Conservation (phyloP, 2,329 filamentous ascomycete genomes). For the Ophiosphaerella korrae region DNA sequence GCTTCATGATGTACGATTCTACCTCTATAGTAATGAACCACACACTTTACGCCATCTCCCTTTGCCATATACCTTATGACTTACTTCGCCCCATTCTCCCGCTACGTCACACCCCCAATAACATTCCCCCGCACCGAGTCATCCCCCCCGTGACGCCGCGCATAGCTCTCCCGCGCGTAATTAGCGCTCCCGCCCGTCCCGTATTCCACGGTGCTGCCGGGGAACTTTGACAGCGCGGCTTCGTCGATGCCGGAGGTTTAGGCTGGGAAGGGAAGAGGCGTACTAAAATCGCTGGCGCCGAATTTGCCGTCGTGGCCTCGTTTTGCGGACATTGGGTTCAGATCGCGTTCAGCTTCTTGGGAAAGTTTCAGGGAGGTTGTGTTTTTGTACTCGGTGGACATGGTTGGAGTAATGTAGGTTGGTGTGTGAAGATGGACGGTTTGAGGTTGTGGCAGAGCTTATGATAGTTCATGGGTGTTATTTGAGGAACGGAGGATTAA, state of each 20-base stretch:
- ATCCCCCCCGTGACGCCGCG: constrained; percentile 47
- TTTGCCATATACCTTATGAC: background rate
- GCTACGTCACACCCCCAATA: constrained; percentile 1
- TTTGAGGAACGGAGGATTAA: no score
- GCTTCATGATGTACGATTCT: no score
- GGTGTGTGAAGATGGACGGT: no score
- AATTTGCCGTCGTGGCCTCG: constrained; percentile 39
- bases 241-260: constrained; percentile 49
- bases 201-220: constrained; percentile 51
- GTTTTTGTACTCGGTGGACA: constrained; percentile 52
- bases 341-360: constrained; percentile 55
- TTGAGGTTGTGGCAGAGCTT: no score
- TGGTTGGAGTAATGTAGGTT: constrained; percentile 23
- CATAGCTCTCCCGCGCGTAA: constrained; percentile 47
- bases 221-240: constrained; percentile 49
- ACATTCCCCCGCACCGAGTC: constrained; percentile 48
- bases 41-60: background rate
- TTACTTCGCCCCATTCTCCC: constrained; percentile 2
- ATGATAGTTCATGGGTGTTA: no score
- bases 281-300: constrained; percentile 43
- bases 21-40: no score
- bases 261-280: background rate
- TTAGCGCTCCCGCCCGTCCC: constrained; percentile 54
- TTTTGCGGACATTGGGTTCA: constrained; percentile 52
- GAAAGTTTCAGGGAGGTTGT: constrained; percentile 52